These are phyloP conservation scores for Rugosomyces carneus DNA, from an alignment of 1,284 basidiomycete species.

Conservation along the genomic window DNA sequence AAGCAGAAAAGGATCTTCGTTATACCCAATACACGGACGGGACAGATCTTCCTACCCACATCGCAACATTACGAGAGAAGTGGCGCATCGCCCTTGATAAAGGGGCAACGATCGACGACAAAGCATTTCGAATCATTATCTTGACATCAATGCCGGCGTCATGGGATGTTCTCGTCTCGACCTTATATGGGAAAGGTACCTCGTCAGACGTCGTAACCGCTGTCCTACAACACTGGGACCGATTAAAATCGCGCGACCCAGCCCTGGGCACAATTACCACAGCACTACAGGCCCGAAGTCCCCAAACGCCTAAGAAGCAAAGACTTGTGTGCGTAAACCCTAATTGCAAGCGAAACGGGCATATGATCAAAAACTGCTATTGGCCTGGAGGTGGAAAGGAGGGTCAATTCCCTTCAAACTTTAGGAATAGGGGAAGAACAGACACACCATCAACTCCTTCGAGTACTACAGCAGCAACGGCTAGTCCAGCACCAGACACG, in stretches of 20 bases:
- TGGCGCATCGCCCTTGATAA: background rate
- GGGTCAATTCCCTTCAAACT: constrained; percentile 6
- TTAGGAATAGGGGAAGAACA: background rate
- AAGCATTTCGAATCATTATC: background rate
- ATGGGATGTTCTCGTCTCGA: background rate
- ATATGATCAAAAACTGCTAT: constrained; percentile 3
- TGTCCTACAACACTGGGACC: background rate
- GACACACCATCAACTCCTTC: no score
- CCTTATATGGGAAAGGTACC: background rate
- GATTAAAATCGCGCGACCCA: background rate
- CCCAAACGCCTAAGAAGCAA: no score
- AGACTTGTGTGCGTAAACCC: background rate
- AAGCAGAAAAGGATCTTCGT: background rate
- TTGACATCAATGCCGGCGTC: background rate
- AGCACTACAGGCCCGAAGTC: background rate
- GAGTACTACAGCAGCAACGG: background rate
- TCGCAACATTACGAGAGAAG: background rate
- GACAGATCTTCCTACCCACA: background rate
- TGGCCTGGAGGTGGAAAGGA: constrained; percentile 6
- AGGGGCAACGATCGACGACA: background rate
- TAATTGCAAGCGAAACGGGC: background rate
- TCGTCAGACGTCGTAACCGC: background rate
- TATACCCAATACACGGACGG: background rate
- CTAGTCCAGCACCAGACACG: no score
- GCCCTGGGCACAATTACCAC: background rate